Conservation (phyloP, 2,329 filamentous ascomycete genomes). For the Diaporthe nobilis region DNA sequence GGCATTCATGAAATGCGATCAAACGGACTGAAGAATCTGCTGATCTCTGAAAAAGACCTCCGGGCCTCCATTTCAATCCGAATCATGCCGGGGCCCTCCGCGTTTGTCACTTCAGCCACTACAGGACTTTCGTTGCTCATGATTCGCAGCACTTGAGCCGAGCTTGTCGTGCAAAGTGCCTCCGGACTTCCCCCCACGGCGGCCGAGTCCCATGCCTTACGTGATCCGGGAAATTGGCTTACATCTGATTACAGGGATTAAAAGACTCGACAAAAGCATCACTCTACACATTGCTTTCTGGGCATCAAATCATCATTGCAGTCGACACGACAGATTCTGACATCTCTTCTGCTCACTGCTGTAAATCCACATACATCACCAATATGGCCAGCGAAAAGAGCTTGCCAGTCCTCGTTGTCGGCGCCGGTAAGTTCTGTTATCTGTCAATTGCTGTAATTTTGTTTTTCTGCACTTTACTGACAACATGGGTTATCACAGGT, state of each 20-base stretch:
- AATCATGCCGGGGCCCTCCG: neutral
- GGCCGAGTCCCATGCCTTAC: conserved; percentile 7
- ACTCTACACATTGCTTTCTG: neutral
- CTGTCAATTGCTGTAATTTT: neutral
- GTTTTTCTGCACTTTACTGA: neutral
- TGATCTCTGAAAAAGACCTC: too few relatives aligned
- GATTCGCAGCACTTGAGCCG: neutral
- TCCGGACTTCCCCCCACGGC: conserved; percentile 19
- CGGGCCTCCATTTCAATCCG: neutral
- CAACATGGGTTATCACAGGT: neutral
- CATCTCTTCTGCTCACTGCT: neutral
- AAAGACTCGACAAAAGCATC: neutral
- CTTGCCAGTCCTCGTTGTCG: neutral
- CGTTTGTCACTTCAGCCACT: neutral
- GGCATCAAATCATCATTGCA: neutral
- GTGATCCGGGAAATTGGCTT: neutral
- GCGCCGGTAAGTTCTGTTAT: neutral
- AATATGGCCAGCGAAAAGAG: neutral
- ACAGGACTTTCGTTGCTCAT: neutral
- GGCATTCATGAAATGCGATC: too few relatives aligned
- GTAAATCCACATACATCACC: neutral
- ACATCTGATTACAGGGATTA: neutral
- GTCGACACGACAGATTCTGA: too few relatives aligned
- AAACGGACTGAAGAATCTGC: neutral
- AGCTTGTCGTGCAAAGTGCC: neutral